Evolutionary conservation across 2,329 filamentous ascomycete genomes (phyloP).

Genomic region (Fusarium foetens): DNA sequence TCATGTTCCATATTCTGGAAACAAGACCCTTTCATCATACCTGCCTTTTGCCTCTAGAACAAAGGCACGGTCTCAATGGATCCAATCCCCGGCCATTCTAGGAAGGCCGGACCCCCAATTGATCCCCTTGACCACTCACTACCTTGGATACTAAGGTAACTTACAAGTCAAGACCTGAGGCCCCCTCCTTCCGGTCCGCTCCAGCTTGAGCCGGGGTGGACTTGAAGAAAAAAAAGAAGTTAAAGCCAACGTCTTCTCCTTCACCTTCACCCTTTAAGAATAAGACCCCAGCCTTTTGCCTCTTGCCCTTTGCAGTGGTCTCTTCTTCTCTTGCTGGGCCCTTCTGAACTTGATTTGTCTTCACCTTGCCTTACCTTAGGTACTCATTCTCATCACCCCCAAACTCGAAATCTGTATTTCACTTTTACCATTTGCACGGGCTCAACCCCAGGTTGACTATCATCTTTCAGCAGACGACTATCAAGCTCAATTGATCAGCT

Average conservation of each 20-base stretch:
- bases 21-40: conserved; percentile 15
- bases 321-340: neutral
- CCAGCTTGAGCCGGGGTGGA: conserved; percentile 24
- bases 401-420: neutral
- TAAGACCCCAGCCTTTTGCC: neutral
- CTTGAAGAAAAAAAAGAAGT: conserved; percentile 17
- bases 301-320: neutral
- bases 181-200: conserved; percentile 11
- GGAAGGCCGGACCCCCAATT: conserved; percentile 18
- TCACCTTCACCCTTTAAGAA: conserved; percentile 7
- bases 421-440: neutral
- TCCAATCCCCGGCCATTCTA: conserved; percentile 21
- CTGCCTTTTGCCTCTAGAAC: conserved; percentile 22
- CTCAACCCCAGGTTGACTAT: neutral
- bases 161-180: neutral
- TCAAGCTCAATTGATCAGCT: conserved; percentile 5
- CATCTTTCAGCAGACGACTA: neutral
- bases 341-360: neutral
- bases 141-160: neutral
- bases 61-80: conserved; percentile 16
- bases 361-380: neutral
- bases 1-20: conserved; percentile 4
- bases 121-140: conserved; percentile 1
- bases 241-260: conserved; percentile 25
- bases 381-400: neutral